A percentile compares a stretch with the other conserved stretches of the same genome.
These are phyloP conservation scores for Trametes hirsuta DNA, from an alignment of 1,284 basidiomycete species.

Conservation along the genomic window DNA sequence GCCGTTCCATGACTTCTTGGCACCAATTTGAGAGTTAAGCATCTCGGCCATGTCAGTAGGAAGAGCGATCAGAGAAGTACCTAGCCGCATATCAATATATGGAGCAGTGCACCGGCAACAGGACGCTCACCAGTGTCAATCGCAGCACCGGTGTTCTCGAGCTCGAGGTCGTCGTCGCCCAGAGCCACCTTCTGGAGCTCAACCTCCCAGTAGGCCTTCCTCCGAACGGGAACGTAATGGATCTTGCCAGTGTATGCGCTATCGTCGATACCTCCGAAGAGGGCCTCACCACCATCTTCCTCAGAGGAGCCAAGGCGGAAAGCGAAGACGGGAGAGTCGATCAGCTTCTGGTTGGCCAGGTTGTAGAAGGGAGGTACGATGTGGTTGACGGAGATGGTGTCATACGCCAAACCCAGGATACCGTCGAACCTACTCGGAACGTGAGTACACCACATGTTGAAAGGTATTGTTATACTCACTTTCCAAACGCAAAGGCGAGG, in stretches of 20 bases:
- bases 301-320: constrained; percentile 94
- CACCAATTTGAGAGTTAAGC: constrained; percentile 95
- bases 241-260: constrained; percentile 84
- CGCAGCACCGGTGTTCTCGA: constrained; percentile 92
- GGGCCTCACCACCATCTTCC: constrained; percentile 88
- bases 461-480: constrained; percentile 51
- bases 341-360: constrained; percentile 85
- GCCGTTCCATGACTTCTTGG: constrained; percentile 91
- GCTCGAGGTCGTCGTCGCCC: constrained; percentile 83
- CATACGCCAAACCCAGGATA: constrained; percentile 93
- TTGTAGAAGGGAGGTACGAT: constrained; percentile 96
- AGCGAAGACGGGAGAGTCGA: constrained; percentile 90
- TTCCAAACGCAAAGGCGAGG: constrained; percentile 96
- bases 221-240: constrained; percentile 88
- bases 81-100: constrained; percentile 39
- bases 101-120: neutral
- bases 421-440: constrained; percentile 81
- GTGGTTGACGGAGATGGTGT: constrained; percentile 95
- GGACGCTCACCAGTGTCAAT: constrained; percentile 85
- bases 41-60: constrained; percentile 97
- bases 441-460: neutral
- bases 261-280: constrained; percentile 92
- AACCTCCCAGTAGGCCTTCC: constrained; percentile 99
- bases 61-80: constrained; percentile 89
- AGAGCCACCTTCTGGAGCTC: constrained; percentile 88